phyloP scores from a whole-genome alignment of 257 asterid genomes.

The Solanum ossicruentum region DNA sequence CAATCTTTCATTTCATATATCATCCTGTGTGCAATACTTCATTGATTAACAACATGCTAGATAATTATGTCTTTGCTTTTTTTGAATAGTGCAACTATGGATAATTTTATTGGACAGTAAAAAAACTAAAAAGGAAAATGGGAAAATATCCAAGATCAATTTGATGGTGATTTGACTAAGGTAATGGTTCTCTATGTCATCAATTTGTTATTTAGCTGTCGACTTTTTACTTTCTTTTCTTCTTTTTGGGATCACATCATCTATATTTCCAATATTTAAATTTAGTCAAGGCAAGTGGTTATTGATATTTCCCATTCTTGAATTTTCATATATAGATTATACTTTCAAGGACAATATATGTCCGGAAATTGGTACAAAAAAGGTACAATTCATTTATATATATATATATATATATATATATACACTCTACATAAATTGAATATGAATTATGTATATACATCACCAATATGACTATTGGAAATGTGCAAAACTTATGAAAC shows the following conservation, averaged over 20 bases:
- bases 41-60: too few species aligned
- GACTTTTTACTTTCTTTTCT: background rate
- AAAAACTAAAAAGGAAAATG: background rate
- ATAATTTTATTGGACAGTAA: background rate
- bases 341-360: slow-evolving; percentile 9
- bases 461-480: background rate
- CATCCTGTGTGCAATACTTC: too few species aligned
- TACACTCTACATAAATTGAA: background rate
- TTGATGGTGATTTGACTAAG: background rate
- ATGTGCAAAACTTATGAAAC: background rate
- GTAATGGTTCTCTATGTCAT: background rate
- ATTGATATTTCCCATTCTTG: background rate
- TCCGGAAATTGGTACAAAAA: background rate
- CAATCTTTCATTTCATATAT: too few species aligned
- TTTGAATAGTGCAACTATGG: background rate
- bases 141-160: background rate
- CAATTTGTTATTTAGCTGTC: slow-evolving; percentile 6
- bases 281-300: background rate
- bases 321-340: background rate
- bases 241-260: background rate
- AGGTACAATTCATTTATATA: background rate
- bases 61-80: background rate
- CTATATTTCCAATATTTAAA: background rate
- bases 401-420: background rate
- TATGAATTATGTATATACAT: background rate